Evolutionary conservation across 108 stramenopile species (phyloP), one percentile per base, ranked within the genome.

Genomic region (Pseudonitzschia multiseries): DNA sequence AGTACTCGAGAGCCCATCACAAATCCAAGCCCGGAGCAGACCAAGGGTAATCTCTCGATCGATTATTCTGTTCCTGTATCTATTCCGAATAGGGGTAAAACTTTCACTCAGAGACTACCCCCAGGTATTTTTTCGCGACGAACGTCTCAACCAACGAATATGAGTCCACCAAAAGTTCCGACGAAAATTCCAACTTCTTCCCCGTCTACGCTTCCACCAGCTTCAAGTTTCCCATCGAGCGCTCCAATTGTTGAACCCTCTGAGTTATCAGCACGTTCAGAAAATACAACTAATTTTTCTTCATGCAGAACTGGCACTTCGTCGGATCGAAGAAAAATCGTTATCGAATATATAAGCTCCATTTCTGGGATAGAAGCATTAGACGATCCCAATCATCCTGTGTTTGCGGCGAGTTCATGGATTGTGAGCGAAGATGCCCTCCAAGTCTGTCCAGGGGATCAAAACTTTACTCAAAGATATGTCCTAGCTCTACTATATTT

Each of bases 361-460:
- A 32, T 57, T 20, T 69, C 67, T 36, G 74, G 65, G 8, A 48
- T 14, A 29, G 48, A 69, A 42, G 27, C 27, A 22, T 62, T 76
- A 13, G 75, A 69, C 40, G 68, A 76, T 69, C 17, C 26, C 20
- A 15, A 62, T 12, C 51, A 67, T 20, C 75, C 75, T 46, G 68
- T 32, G 2, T 69, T 21, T 31, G 15, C 63, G 15, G 89, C 89
- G 13, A 65, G 83, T 10, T 50, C 69, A 17, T 90, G 89, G 89
- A 28, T 90, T 2, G 61, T 81, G 13, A 54, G 74, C 41, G 77
- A 79, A 0, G 89, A 90, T 81, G 27, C 24, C 0, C 28, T 75
- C 1, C 15, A 72, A 57, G 20, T 84, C 33, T 88, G 87, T 52
- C 86, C 86, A 1, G 74, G 57, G 29, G 83, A 86, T 40, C 24